Evolutionary conservation across 2,329 filamentous ascomycete genomes (phyloP), one percentile per base, ranked within the genome.

Genomic region (Trichoderma aggressivum): DNA sequence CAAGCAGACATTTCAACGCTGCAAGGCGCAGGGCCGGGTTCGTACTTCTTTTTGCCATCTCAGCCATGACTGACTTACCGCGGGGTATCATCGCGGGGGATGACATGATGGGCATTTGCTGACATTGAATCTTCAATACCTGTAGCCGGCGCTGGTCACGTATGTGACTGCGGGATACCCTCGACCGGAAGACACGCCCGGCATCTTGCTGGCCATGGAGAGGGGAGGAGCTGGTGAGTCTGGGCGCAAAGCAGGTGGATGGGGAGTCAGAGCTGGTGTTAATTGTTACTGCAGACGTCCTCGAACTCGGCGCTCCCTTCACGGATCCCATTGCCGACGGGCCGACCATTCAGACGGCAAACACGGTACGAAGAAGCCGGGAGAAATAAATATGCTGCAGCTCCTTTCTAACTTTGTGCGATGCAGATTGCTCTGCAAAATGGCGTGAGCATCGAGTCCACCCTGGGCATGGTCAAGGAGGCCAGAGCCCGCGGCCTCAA

Each of bases 291-390:
- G 30, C 53, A 82, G 96, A 99, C 81, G 86, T 99, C 72, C 97
- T 99, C 78, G 96, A 99, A 82, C 90, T 99, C 75, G 96, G 95
- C 74, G 90, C 97, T 70, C 96, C 96, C 66, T 99, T 99, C 84
- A 98, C 95, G 78, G 96, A 99, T 81, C 96, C 96, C 71, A 98
- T 98, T 82, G 96, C 95, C 76, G 96, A 99, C 82, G 96, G 96
- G 32, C 96, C 96, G 43, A 98, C 94, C 5, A 98, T 99, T 75
- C 96, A 99, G 84, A 96, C 90, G 74, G 90, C 96, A 75, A 99
- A 99, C 83, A 98, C 94, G 53, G 90, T 85, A 90, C 84, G 77
- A 39, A 26, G 21, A 30, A 55, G 7, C 10, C 47, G n/a, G 24
- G 47, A 53, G 21, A 53, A 7, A 53, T 7, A 53, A 7, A 24